These are phyloP conservation scores for Venturia carpophila DNA, from an alignment of 2,329 filamentous ascomycete species.

Conservation along the genomic window DNA sequence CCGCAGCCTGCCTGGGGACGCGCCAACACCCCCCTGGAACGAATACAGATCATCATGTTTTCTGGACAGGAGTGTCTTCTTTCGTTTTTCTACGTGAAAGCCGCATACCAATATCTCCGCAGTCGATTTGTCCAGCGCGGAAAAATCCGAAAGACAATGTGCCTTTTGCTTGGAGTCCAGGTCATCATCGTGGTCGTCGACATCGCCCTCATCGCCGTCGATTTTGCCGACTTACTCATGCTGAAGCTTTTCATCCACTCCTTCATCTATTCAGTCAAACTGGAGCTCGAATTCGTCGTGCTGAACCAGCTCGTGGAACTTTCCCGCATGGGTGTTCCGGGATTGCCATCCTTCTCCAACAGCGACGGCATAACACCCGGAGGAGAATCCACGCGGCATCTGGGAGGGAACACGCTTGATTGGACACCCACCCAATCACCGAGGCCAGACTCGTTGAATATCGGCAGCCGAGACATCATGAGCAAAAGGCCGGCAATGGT, in stretches of 20 bases:
- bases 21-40: background rate
- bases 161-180: conserved; percentile 16
- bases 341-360: conserved; percentile 11
- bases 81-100: conserved; percentile 3
- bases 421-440: background rate
- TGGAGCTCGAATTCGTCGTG: conserved; percentile 23
- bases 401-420: background rate
- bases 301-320: conserved; percentile 21
- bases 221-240: conserved; percentile 5
- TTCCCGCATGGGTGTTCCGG: conserved; percentile 11
- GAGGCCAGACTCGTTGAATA: background rate
- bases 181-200: conserved; percentile 16
- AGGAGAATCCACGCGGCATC: background rate
- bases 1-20: conserved; percentile 5
- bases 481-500: background rate
- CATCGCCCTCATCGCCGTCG: conserved; percentile 13
- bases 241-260: conserved; percentile 15
- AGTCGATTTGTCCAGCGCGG: conserved; percentile 2
- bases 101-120: conserved; percentile 14
- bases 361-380: background rate
- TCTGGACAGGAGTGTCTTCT: conserved; percentile 7
- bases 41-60: conserved; percentile 11
- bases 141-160: conserved; percentile 8
- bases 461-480: background rate
- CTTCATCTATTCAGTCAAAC: conserved; percentile 20